Percentiles rank a stretch among this genome's conserved stretches.
Conservation (phyloP, 306 rosid species). For the Chamaecrista fasciculata region DNA sequence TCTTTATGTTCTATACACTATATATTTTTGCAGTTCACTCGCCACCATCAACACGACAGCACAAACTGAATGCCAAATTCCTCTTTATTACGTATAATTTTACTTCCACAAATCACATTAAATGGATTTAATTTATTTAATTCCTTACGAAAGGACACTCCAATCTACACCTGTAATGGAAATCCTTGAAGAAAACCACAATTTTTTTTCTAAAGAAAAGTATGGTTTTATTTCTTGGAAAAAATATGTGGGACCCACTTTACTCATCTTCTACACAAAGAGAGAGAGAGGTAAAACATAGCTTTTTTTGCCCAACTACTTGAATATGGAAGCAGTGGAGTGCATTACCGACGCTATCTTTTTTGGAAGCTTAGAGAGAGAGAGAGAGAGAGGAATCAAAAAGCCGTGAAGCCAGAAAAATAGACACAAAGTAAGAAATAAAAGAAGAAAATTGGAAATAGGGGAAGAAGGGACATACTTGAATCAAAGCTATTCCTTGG, state of each 20-base stretch:
- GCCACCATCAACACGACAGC: neutral
- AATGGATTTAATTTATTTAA: too few relatives aligned
- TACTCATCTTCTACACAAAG: neutral
- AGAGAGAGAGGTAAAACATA: neutral
- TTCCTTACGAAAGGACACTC: neutral
- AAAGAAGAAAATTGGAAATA: too few relatives aligned
- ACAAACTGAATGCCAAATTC: too few relatives aligned
- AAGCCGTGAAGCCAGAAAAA: too few relatives aligned
- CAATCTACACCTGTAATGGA: neutral
- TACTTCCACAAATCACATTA: too few relatives aligned
- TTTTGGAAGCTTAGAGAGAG: neutral
- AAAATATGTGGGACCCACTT: neutral
- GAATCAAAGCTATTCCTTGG: conserved; percentile 12
- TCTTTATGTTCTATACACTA: too few relatives aligned
- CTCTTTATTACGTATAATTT: too few relatives aligned
- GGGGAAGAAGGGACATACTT: neutral
- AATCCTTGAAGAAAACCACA: neutral
- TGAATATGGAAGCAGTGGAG: conserved; percentile 5
- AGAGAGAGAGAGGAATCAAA: neutral
- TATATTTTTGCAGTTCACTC: too few relatives aligned
- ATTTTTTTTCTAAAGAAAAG: too few relatives aligned
- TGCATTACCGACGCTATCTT: conserved; percentile 41
- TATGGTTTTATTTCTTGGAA: too few relatives aligned
- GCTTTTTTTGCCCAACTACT: neutral
- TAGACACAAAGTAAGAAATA: too few relatives aligned